Base-by-base conservation (phyloP, 164 flowering plant genomes). In the Piper longum region DNA sequence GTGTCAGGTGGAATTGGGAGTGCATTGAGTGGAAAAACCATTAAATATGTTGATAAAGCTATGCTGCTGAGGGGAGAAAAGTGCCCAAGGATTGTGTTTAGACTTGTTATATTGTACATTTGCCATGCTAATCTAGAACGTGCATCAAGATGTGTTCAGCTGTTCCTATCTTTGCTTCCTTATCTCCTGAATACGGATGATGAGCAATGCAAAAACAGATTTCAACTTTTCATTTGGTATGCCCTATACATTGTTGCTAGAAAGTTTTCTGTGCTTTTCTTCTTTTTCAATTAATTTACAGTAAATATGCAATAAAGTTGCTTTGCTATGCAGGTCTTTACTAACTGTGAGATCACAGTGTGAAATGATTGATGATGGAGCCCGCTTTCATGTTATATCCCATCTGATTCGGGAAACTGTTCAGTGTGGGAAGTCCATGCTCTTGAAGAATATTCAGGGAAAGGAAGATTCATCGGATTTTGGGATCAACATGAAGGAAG, bases 141-240 rank as follows among this genome's bases (percentile, higher is more conserved):
- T 78, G 95, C 96, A 60, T 87, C 95, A 17, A 81, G 81, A 57
- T 87, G 89, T 75, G 90, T 84, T 56, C 96, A 95, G 64, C 95
- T 85, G 69, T 70, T 87, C 69, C 77, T 85, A 64, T 72, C 88
- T 63, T 82, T 91, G 71, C 73, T 95, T 69, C 96, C 99, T 55
- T 84, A 73, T 73, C 76, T 91, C 69, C 76, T 95, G 66, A 73
- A 82, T 51, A 77, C 84, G 69, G 99, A 95, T 69, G 97, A 95
- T 75, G 99, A 95, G 75, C 91, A 79, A 74, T 79, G 85, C 89
- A 91, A 84, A 78, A 83, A 82, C 76, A 78, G 88, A 73, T 67
- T 95, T 72, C 99, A 91, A 81, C 83, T 88, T 60, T 83, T 95
- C 64, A 80, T 95, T 62, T 83, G 99, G 99, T 95, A 88, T 16